phyloP scores from a whole-genome alignment of 352 stramenopile species.

The Hyaloperonospora brassicae region DNA sequence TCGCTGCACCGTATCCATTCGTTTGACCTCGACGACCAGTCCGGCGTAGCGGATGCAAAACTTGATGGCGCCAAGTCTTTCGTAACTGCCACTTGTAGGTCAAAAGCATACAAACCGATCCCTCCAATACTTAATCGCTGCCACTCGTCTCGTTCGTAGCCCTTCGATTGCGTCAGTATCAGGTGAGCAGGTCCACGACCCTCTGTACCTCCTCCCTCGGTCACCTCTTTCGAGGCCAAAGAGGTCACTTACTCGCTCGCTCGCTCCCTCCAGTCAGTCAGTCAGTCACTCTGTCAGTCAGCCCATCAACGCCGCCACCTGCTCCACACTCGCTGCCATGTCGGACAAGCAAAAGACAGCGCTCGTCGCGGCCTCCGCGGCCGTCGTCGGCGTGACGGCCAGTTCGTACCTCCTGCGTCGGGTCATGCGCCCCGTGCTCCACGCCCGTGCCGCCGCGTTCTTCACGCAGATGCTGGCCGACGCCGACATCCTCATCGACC shows the following conservation, averaged over 20 bases:
- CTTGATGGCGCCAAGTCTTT: conserved; percentile 1
- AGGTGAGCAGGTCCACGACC: no score
- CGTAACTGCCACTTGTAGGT: conserved; percentile 10
- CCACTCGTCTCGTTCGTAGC: conserved; percentile 7
- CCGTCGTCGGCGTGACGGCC: conserved; percentile 49
- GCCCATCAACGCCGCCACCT: no score
- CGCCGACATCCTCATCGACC: conserved; percentile 71
- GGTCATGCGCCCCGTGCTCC: conserved; percentile 63
- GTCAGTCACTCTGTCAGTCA: no score
- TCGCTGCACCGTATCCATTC: neutral
- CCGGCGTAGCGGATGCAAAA: conserved; percentile 1
- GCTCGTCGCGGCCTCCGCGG: conserved; percentile 50
- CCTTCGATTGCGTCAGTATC: conserved; percentile 12
- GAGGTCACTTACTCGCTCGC: no score
- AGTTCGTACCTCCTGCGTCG: conserved; percentile 60
- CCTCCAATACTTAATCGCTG: conserved; percentile 11
- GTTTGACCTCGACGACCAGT: no score
- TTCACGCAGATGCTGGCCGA: conserved; percentile 77
- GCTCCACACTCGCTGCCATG: conserved; percentile 12
- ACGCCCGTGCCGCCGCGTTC: conserved; percentile 57
- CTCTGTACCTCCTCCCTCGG: no score
- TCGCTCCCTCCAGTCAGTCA: no score
- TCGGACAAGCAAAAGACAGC: conserved; percentile 62
- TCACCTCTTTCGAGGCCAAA: no score
- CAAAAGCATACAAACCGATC: conserved; percentile 13